A percentile compares a stretch with the other conserved stretches of the same genome.
Evolutionary conservation across 73 alveolate genomes (phyloP).

Genomic region (Paraurostyla sp.): DNA sequence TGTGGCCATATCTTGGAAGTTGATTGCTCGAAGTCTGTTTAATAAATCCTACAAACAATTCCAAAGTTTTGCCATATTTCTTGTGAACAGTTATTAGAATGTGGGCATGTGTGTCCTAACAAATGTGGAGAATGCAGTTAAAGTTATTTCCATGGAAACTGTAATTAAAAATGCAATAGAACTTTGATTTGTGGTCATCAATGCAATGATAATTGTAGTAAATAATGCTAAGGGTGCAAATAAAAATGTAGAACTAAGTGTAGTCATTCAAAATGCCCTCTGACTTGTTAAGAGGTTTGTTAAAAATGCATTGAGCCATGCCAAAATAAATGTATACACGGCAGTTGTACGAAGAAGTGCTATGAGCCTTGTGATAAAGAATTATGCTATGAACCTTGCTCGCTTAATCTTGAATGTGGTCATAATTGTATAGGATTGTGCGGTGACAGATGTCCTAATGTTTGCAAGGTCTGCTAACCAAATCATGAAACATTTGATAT

Average conservation of each 20-base stretch:
- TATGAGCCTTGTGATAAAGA: slow-evolving; percentile 76
- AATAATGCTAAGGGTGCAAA: slow-evolving; percentile 77
- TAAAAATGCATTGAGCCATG: slow-evolving; percentile 80
- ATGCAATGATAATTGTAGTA: slow-evolving; percentile 81
- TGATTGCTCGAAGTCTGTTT: slow-evolving; percentile 11
- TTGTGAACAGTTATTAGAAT: slow-evolving; percentile 4
- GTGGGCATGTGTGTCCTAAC: slow-evolving; percentile 6
- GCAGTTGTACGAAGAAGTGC: slow-evolving; percentile 78
- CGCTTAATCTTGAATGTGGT: slow-evolving; percentile 72
- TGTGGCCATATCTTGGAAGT: slow-evolving; percentile 72
- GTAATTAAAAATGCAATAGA: slow-evolving; percentile 73
- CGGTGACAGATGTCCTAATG: slow-evolving; percentile 91
- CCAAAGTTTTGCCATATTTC: neutral
- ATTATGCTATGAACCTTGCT: slow-evolving; percentile 78
- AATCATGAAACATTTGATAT: slow-evolving; percentile 82
- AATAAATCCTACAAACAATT: neutral
- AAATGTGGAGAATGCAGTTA: neutral
- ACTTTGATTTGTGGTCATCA: slow-evolving; percentile 82
- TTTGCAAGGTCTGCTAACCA: slow-evolving; percentile 80
- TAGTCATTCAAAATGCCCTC: slow-evolving; percentile 77
- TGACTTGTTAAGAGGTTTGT: slow-evolving; percentile 79
- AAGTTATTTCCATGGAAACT: neutral
- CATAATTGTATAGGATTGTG: slow-evolving; percentile 89
- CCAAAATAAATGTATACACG: slow-evolving; percentile 74
- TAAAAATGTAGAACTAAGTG: slow-evolving; percentile 82